phyloP scores from a whole-genome alignment of 371 early-diverging fungal genomes.

The Mucor irregularis region DNA sequence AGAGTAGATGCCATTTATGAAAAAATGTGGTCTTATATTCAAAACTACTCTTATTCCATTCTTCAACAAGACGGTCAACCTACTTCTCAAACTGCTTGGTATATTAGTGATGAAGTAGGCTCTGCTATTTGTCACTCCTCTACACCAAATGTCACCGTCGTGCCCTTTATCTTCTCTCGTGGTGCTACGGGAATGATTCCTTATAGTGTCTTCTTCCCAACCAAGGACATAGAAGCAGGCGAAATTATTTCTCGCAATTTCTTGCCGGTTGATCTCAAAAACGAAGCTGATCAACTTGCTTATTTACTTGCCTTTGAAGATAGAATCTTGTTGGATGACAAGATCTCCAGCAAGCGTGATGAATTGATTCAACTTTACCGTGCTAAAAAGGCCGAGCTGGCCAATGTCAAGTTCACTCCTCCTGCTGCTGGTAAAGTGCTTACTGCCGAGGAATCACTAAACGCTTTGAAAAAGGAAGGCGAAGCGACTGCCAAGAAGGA shows the following conservation, averaged over 20 bases:
- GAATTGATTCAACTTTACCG: conserved; percentile 37
- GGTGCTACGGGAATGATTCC: conserved; percentile 55
- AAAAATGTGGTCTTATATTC: conserved; percentile 60
- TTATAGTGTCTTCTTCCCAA: conserved; percentile 62
- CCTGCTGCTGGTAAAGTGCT: conserved; percentile 2
- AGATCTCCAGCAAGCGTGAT: conserved; percentile 17
- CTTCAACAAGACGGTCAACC: conserved; percentile 57
- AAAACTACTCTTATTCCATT: conserved; percentile 60
- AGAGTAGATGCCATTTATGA: conserved; percentile 31
- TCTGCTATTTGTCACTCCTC: conserved; percentile 59
- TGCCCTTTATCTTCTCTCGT: conserved; percentile 63
- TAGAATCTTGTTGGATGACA: conserved; percentile 29
- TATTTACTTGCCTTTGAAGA: conserved; percentile 52
- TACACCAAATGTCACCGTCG: conserved; percentile 53
- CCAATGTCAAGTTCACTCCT: background rate
- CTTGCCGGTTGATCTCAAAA: conserved; percentile 44
- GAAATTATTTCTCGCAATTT: conserved; percentile 53
- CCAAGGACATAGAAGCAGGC: conserved; percentile 52
- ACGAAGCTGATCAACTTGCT: conserved; percentile 44
- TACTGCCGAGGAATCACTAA: conserved; percentile 2
- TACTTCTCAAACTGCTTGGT: conserved; percentile 60
- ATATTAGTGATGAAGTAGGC: conserved; percentile 58
- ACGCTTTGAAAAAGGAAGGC: conserved; percentile 19
- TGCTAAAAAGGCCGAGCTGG: conserved; percentile 2
- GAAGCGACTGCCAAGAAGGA: conserved; percentile 13